Percentiles rank a stretch among this genome's conserved stretches.
Conservation (phyloP, 805 yeast genomes). For the Zygosaccharomyces siamensis region DNA sequence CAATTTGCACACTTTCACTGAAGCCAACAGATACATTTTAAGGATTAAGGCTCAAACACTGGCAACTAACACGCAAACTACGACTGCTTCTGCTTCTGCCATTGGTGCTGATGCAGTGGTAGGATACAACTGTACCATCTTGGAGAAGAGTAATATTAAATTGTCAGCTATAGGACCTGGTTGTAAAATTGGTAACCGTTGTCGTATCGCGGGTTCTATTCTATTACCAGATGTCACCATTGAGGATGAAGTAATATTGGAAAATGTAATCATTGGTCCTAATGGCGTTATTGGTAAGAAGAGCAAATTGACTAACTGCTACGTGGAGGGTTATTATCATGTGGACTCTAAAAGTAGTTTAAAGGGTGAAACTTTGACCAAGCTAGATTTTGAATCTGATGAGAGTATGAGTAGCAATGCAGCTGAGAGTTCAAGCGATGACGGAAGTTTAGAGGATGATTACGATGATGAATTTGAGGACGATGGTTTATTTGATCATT, state of each 20-base stretch:
- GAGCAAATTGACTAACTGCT: conserved; percentile 69
- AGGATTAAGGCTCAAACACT: conserved; percentile 51
- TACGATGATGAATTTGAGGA: conserved; percentile 43
- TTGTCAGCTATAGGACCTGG: conserved; percentile 72
- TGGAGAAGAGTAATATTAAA: conserved; percentile 82
- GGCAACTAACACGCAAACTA: conserved; percentile 24
- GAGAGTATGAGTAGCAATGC: conserved; percentile 28
- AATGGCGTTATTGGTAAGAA: conserved; percentile 59
- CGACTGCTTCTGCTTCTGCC: conserved; percentile 45
- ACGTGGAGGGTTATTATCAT: conserved; percentile 73
- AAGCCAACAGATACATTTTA: conserved; percentile 77
- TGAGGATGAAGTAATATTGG: conserved; percentile 70
- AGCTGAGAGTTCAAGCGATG: conserved; percentile 33
- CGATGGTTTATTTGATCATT: conserved; percentile 59
- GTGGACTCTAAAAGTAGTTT: conserved; percentile 51
- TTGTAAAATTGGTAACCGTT: conserved; percentile 77
- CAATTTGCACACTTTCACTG: conserved; percentile 77
- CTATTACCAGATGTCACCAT: conserved; percentile 64
- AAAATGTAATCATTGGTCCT: conserved; percentile 82
- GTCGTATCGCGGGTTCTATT: conserved; percentile 84
- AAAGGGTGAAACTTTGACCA: conserved; percentile 56
- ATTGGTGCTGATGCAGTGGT: conserved; percentile 85
- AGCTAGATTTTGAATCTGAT: conserved; percentile 27
- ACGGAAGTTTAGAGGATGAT: conserved; percentile 28
- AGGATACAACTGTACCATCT: conserved; percentile 61